phyloP scores from a whole-genome alignment of 1,284 basidiomycete species.

The Malassezia yamatoensis region DNA sequence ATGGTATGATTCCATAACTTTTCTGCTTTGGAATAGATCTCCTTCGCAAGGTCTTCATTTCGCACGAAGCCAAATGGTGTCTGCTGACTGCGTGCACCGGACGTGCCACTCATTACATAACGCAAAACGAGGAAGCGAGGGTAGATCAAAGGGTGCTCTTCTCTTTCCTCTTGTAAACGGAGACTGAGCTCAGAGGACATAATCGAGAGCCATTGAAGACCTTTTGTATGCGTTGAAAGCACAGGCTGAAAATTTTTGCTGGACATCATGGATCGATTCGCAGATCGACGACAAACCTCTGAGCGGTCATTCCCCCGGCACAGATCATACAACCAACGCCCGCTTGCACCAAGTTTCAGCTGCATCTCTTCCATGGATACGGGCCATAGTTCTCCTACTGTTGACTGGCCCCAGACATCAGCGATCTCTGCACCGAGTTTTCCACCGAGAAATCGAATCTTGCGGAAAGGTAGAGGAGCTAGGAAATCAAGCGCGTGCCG shows the following conservation, averaged over 20 bases:
- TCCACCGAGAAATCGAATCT: constrained; percentile 82
- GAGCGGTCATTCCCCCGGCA: constrained; percentile 72
- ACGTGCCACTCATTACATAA: constrained; percentile 52
- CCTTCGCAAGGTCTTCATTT: constrained; percentile 50
- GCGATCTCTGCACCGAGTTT: constrained; percentile 83
- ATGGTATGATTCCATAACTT: constrained; percentile 71
- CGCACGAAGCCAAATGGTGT: constrained; percentile 64
- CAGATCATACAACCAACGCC: constrained; percentile 67
- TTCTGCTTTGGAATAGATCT: constrained; percentile 66
- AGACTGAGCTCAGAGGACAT: constrained; percentile 79
- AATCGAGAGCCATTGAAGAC: constrained; percentile 75
- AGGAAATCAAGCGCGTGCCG: constrained; percentile 29
- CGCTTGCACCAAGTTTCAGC: constrained; percentile 67
- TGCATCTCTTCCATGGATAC: constrained; percentile 65
- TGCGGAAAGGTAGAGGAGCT: constrained; percentile 28
- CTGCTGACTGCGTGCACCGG: constrained; percentile 61
- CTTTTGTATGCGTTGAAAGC: constrained; percentile 27
- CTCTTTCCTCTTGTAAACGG: constrained; percentile 70
- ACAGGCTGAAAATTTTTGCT: constrained; percentile 36
- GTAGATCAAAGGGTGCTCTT: constrained; percentile 61
- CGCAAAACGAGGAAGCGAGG: constrained; percentile 74
- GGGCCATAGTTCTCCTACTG: constrained; percentile 63
- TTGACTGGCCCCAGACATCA: constrained; percentile 73
- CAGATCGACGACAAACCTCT: constrained; percentile 59
- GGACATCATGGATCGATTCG: constrained; percentile 40